Evolutionary conservation across 768 basidiomycete genomes (phyloP), one percentile per base, ranked within the genome.

Genomic region (Epithele typhae): DNA sequence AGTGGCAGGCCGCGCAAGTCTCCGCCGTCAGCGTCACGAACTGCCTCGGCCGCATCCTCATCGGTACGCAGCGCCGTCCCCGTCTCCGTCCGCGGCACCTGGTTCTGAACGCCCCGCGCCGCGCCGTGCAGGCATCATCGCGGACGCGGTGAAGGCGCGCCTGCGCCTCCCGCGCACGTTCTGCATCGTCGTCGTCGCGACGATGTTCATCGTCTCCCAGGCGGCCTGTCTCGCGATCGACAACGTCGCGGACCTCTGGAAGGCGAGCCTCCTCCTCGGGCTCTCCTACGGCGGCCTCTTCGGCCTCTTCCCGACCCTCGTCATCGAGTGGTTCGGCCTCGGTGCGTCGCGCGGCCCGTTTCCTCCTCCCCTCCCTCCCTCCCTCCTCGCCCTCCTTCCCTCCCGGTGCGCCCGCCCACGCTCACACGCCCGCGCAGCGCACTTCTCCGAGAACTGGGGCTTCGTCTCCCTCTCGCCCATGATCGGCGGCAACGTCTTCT

Each of bases 281-380:
- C 61, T 84, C 5, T 80, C 82, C 0, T 86, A 92, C 55, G 91
- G 91, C 3, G 74, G 78, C 40, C 59, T 81, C 44, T 92, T 89
- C 60, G 86, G 84, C 2, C 68, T 87, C 35, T 74, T 78, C 58
- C 87, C 89, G 0, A 81, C 84, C n/a, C 72, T 94, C 24, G 73
- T 79, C 42, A 74, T 93, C 21, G 92, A 94, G 55, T 92, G 88
- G 89, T 94, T 93, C 55, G 92, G 92, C 6, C 71, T 94, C 58
- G 70, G 88, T 88, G 56, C 59, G 86, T 79, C 14, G 15, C 14
- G 35, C 7, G 15, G 24, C n/a, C n/a, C n/a, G n/a, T n/a, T n/a
- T n/a, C n/a, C n/a, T n/a, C n/a, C n/a, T n/a, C n/a, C 10, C 27
- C 19, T 43, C 5, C 21, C 21, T 32, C 45, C 27, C 21, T 21